These are phyloP conservation scores for Syzygium malaccense DNA, from an alignment of 441 rosid genomes.

Conservation along the genomic window DNA sequence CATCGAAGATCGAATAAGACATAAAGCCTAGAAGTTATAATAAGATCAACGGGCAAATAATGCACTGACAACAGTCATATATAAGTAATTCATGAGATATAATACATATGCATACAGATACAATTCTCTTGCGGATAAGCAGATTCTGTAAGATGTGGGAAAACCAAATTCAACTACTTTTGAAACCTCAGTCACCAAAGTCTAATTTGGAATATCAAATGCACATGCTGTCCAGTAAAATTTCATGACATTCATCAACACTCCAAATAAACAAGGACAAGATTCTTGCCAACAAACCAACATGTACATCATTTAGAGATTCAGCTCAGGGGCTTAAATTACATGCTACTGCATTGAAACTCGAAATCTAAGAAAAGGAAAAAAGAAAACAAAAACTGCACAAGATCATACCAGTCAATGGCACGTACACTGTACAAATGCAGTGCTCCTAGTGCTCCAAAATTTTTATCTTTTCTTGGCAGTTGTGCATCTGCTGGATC, in stretches of 20 bases:
- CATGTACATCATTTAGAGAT: neutral
- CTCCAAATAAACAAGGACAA: neutral
- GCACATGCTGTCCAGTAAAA: neutral
- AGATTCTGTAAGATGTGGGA: neutral
- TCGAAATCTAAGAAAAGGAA: neutral
- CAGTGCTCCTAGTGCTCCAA: conserved; percentile 32
- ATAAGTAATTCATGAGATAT: no score
- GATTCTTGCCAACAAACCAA: neutral
- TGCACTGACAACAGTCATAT: neutral
- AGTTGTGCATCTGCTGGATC: conserved; percentile 46
- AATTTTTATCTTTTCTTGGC: conserved; percentile 54
- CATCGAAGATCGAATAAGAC: neutral
- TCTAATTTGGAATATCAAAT: neutral
- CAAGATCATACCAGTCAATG: neutral
- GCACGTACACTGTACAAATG: neutral
- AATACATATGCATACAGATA: neutral
- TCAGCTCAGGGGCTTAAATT: neutral
- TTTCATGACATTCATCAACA: neutral
- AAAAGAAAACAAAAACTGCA: neutral
- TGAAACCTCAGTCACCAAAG: neutral
- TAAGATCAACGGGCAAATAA: neutral
- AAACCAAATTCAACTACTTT: neutral
- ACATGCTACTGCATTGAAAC: neutral
- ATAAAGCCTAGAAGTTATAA: neutral
- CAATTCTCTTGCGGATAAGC: neutral